A percentile compares a stretch with the other conserved stretches of the same genome.
phyloP scores from a whole-genome alignment of 169 alveolate species.

The Neospora caninum region DNA sequence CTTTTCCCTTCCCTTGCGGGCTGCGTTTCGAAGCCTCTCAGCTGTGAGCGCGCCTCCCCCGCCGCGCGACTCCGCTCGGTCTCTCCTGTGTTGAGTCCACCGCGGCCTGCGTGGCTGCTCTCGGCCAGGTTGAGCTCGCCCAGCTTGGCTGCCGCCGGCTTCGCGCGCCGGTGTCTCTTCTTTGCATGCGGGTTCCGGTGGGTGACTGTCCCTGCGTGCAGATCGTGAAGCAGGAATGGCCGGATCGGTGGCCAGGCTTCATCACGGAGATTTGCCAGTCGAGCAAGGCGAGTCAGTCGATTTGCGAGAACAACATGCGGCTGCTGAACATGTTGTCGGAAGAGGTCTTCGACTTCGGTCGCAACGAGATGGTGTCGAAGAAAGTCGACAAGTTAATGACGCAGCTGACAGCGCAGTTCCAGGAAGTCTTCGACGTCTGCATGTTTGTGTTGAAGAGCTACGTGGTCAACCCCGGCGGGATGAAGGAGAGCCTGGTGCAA shows the following conservation, averaged over 20 bases:
- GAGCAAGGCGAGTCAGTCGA: constrained; percentile 92
- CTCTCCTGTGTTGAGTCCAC: too few relatives aligned
- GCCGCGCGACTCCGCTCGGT: too few relatives aligned
- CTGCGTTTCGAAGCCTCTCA: too few relatives aligned
- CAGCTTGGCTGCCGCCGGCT: too few relatives aligned
- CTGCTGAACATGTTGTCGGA: constrained; percentile 92
- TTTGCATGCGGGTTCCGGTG: constrained; percentile 69
- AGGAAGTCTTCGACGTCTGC: constrained; percentile 88
- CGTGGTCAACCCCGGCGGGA: constrained; percentile 81
- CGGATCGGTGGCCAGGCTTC: constrained; percentile 98
- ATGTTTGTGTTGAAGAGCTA: constrained; percentile 88
- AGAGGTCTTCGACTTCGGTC: constrained; percentile 92
- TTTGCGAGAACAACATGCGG: constrained; percentile 98
- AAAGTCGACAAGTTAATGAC: constrained; percentile 83
- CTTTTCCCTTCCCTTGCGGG: too few relatives aligned
- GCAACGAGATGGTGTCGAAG: constrained; percentile 88
- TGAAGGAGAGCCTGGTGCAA: constrained; percentile 85
- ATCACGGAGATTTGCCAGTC: constrained; percentile 98
- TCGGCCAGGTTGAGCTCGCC: too few relatives aligned
- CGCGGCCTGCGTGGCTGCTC: too few relatives aligned
- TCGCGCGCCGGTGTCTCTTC: not conserved
- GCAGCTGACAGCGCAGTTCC: constrained; percentile 79
- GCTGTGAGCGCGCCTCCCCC: too few relatives aligned
- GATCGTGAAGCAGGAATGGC: constrained; percentile 98
- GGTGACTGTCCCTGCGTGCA: constrained; percentile 71